Conservation (phyloP, 345 rosid genomes). For the Populus euphratica region DNA sequence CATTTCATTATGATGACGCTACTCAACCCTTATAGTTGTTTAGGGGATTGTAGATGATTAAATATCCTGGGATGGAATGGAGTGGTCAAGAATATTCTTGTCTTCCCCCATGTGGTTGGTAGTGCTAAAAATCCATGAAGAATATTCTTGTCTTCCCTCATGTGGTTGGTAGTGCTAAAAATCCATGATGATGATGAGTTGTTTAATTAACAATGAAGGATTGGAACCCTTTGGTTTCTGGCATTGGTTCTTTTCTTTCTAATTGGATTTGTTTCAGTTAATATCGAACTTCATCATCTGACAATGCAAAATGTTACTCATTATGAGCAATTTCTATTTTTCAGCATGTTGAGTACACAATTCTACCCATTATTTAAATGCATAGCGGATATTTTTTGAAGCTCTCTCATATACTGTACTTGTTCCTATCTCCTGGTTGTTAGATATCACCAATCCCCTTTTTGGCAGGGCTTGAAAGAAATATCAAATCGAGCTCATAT, state of each 20-base stretch:
- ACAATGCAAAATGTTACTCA: background rate
- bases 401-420: background rate
- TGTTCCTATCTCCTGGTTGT: background rate
- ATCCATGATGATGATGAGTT: background rate
- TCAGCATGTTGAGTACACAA: background rate
- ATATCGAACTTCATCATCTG: background rate
- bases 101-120: background rate
- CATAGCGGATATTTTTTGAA: constrained; percentile 6
- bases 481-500: constrained; percentile 40
- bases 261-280: background rate
- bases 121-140: background rate
- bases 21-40: background rate
- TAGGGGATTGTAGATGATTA: background rate
- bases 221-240: background rate
- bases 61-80: background rate
- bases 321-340: background rate
- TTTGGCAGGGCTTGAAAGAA: constrained; percentile 59
- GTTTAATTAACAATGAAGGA: background rate
- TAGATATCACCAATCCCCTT: constrained; percentile 16
- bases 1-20: background rate
- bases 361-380: background rate
- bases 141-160: background rate
- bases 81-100: background rate
- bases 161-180: background rate
- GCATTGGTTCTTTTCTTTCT: background rate